Base-by-base conservation (phyloP, 768 basidiomycete genomes). In the Chalciporus pseudorubinellus region DNA sequence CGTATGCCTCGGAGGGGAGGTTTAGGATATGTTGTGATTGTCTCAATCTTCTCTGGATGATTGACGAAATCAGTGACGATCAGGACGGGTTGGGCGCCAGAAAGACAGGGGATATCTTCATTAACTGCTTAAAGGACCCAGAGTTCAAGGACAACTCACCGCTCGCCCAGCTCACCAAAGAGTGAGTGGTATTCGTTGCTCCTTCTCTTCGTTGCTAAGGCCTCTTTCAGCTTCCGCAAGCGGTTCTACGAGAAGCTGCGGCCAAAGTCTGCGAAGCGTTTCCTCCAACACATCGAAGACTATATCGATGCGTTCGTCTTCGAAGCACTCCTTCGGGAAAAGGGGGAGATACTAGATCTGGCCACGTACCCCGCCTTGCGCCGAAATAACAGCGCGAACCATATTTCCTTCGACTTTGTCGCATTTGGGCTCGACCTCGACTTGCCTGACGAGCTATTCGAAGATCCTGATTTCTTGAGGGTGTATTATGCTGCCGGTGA, bases 1-100 rank as follows among this genome's bases (percentile, higher is more conserved):
- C 78, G 16, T 84, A 80, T 62, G 78, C 80, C 39, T 78, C 74
- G 33, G 74, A 74, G 50, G 81, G 83, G 50, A 72, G 77, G 60
- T 77, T 84, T 53, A 74, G 83, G 48, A 84, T 77, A 1, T 76
- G 74, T 36, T 84, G 83, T 60, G 84, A 86, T 66, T 82, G 83
- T 53, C 76, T 82, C 58, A 50, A 85, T 59, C 68, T 82, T 12
- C 75, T 87, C 24, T 86, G 83, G 68, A 79, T 82, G 51, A 73
- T 85, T 44, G 85, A 87, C 65, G 84, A 86, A 66, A 74, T 84
- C 47, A 84, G 81, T 63, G 83, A 85, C 56, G 83, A 84, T 51
- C 84, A 85, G 63, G 76, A 70, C 60, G 79, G 78, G 22, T 67
- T 68, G 48, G 84, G 79, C 43, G 84, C 82, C 36, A 72, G 72